Percentiles rank a stretch among this genome's conserved stretches.
Evolutionary conservation across 768 basidiomycete species (phyloP).

Genomic region (Hemileccinum rubropunctum): DNA sequence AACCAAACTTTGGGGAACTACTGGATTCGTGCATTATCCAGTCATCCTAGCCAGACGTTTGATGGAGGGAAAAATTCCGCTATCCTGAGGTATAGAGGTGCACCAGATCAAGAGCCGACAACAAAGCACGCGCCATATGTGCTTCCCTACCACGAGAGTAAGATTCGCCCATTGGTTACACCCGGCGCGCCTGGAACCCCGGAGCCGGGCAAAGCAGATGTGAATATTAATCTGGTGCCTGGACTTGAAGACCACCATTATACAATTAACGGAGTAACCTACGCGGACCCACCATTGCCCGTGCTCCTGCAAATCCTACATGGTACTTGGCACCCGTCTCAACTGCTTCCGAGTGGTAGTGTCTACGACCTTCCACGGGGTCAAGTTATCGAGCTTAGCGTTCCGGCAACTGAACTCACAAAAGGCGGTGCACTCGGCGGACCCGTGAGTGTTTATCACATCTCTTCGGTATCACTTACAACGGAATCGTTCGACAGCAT

Average conservation of each 20-base stretch:
- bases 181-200: slow-evolving; percentile 24
- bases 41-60: slow-evolving; percentile 27
- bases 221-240: slow-evolving; percentile 20
- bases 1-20: slow-evolving; percentile 43
- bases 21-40: slow-evolving; percentile 22
- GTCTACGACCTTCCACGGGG: slow-evolving; percentile 14
- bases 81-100: slow-evolving; percentile 22
- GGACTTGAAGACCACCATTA: neutral
- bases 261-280: slow-evolving; percentile 10
- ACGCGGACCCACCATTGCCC: slow-evolving; percentile 10
- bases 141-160: slow-evolving; percentile 13
- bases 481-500: slow-evolving; percentile 8
- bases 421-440: slow-evolving; percentile 30
- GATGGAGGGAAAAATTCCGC: slow-evolving; percentile 28
- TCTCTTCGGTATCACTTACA: neutral
- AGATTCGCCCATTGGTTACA: slow-evolving; percentile 18
- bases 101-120: slow-evolving; percentile 26
- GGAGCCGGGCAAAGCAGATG: slow-evolving; percentile 22
- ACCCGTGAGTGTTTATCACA: slow-evolving; percentile 17
- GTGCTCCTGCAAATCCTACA: slow-evolving; percentile 25
- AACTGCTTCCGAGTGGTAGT: slow-evolving; percentile 12
- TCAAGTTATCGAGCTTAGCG: slow-evolving; percentile 17
- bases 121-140: slow-evolving; percentile 15
- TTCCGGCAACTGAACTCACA: slow-evolving; percentile 13
- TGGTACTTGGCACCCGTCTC: slow-evolving; percentile 11